phyloP scores from a whole-genome alignment of 441 rosid genomes.

The Croton setiger region DNA sequence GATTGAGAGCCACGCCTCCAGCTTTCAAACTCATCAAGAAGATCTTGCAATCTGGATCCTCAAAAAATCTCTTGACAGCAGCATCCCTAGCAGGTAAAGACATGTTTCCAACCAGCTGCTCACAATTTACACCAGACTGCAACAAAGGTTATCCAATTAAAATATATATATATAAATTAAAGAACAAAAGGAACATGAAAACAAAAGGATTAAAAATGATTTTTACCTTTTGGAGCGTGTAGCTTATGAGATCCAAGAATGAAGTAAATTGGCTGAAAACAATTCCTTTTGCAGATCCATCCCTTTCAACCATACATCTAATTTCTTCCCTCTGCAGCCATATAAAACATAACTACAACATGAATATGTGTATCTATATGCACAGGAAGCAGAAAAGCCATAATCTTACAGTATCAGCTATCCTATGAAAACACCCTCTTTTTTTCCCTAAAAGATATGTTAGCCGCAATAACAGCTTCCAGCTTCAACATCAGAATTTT shows the following conservation, averaged over 20 bases:
- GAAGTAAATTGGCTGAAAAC: slow-evolving; percentile 99
- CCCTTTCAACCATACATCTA: slow-evolving; percentile 89
- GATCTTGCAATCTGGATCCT: slow-evolving; percentile 85
- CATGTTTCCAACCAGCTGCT: slow-evolving; percentile 94
- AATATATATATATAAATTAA: background rate
- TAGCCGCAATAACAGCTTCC: slow-evolving; percentile 1
- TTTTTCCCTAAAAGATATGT: too few species aligned
- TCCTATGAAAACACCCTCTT: too few species aligned
- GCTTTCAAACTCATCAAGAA: slow-evolving; percentile 96
- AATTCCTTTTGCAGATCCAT: slow-evolving; percentile 96
- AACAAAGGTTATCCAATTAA: slow-evolving; percentile 20
- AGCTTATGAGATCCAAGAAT: slow-evolving; percentile 88
- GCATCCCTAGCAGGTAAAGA: slow-evolving; percentile 70
- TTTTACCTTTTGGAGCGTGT: slow-evolving; percentile 71
- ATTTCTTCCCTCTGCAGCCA: slow-evolving; percentile 90
- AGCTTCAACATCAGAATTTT: background rate
- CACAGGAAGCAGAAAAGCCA: background rate
- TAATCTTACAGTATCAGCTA: too few species aligned
- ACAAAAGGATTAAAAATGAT: too few species aligned
- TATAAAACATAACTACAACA: slow-evolving; percentile 15
- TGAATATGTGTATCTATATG: background rate
- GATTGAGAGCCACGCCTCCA: slow-evolving; percentile 93
- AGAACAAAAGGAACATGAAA: too few species aligned
- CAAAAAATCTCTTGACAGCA: slow-evolving; percentile 78
- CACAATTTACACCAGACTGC: slow-evolving; percentile 80